Base-by-base conservation (phyloP, 2,329 filamentous ascomycete species). In the Sclerotinia minor region DNA sequence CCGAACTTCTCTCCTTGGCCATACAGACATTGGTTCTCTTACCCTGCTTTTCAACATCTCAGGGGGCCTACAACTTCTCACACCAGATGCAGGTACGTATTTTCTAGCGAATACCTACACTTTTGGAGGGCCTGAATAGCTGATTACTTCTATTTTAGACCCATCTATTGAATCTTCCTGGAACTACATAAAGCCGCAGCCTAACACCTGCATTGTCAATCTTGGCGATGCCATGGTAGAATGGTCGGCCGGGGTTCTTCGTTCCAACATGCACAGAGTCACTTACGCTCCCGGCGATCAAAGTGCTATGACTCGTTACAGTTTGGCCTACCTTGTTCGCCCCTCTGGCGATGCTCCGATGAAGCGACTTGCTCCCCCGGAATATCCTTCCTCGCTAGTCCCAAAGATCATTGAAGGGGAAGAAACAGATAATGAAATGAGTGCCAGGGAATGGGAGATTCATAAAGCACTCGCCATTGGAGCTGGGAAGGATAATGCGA, bases 21-120 rank as follows among this genome's bases (percentile, higher is more conserved):
- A 87, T 72, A 86, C 84, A 2, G 85, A 87, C 71, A 86, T 86
- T 70, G 84, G 84, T 57, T 82, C 79, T 64, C 78, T 87, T 7
- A 87, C 85, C 0, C 76, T 87, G 6, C 79, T 87, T 2, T 85
- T 86, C 75, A 87, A 86, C 75, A 71, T 72, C 57, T 72, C 78
- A 2, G 77, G 77, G 1, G 78, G 78, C 2, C 69, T 79, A 53
- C 78, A 79, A 68, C 71, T 79, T n/a, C 70, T 73, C 15, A 64
- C 64, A 19, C 71, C 72, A 2, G 26, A 83, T 82, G 0, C 58
- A 32, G 58, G 41, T 61, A 35, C 5, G 45, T 41, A 41, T 5
- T 17, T 17, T 41, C 45, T n/a, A n/a, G 21, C 5, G 6, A 47
- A 8, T 47, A n/a, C 17, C 19, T 21, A 47, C 5, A 15, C 15